Base-by-base conservation (phyloP, 345 rosid species). In the Raphanus sativus region DNA sequence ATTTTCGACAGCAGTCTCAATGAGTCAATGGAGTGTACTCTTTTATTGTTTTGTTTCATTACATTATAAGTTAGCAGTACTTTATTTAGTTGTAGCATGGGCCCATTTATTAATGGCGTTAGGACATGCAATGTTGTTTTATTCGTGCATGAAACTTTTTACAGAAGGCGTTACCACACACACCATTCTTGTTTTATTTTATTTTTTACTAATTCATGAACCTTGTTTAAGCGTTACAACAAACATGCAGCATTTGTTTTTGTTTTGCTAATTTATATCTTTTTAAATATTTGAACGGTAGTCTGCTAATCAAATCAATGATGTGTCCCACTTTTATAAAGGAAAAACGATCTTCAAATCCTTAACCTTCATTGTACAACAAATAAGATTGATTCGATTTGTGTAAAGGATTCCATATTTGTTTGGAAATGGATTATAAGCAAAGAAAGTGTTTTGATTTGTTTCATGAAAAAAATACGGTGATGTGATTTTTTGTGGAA, bases 41-140 rank as follows among this genome's bases (percentile, higher is more conserved):
- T 50, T 69, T 62, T 4, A 2, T 52, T 12, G n/a, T 6, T 62
- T 76, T 52, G 58, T 62, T 54, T 69, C 1, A 33, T 60, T 21
- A 21, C 21, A 13, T 75, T 67, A 2, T 10, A 32, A 13, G 6
- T 45, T 4, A 45, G 55, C 55, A 50, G 15, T 34, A 60, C 28
- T 21, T 67, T 38, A 2, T 65, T 65, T 13, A 55, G 1, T 34
- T 26, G 21, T 21, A 34, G 24, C 65, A 30, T 75, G 61, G 52
- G 5, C 50, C 36, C 36, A 4, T 16, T 59, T 66, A 69, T 36
- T 70, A 26, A 63, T 63, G 60, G 75, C 75, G 75, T 76, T 36
- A 76, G 75, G 32, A 69, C 75, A 70, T 76, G 80, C 75, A 70
- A 5, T 62, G 70, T 76, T 62, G 54, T 68, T 69, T 33, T 25